phyloP scores from a whole-genome alignment of 2,329 filamentous ascomycete species.

The Diplodia mutila region DNA sequence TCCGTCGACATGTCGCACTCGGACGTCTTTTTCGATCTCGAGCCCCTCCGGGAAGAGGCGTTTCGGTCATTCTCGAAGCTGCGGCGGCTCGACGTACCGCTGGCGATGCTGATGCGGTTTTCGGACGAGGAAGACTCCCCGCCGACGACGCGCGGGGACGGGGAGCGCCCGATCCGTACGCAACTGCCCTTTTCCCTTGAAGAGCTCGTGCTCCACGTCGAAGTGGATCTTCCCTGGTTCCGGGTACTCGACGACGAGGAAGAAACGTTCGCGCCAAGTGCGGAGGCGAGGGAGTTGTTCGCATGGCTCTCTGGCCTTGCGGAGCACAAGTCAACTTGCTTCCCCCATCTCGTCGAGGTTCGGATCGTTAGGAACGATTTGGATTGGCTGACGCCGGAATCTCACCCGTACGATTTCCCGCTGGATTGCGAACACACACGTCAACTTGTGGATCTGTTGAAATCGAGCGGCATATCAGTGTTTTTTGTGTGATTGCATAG shows the following conservation, averaged over 20 bases:
- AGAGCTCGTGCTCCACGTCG: background rate
- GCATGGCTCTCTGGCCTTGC: background rate
- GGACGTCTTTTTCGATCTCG: background rate
- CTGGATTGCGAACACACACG: background rate
- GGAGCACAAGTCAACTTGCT: background rate
- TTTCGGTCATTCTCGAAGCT: constrained; percentile 3
- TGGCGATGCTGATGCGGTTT: background rate
- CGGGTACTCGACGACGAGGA: background rate
- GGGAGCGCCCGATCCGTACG: background rate
- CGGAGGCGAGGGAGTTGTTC: background rate
- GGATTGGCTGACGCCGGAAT: too few species aligned
- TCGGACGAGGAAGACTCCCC: background rate
- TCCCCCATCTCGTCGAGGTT: background rate
- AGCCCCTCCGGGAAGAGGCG: background rate
- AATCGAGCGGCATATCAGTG: background rate
- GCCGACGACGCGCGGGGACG: background rate
- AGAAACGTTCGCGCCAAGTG: background rate
- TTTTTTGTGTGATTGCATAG: too few species aligned
- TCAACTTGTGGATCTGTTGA: background rate
- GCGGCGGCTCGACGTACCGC: background rate
- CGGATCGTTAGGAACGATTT: background rate
- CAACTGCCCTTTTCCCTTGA: background rate
- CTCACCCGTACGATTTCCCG: background rate
- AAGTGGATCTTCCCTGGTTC: background rate
- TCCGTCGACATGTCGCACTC: background rate